phyloP scores from a whole-genome alignment of 2,329 filamentous ascomycete species.

The Esteya vermicola region DNA sequence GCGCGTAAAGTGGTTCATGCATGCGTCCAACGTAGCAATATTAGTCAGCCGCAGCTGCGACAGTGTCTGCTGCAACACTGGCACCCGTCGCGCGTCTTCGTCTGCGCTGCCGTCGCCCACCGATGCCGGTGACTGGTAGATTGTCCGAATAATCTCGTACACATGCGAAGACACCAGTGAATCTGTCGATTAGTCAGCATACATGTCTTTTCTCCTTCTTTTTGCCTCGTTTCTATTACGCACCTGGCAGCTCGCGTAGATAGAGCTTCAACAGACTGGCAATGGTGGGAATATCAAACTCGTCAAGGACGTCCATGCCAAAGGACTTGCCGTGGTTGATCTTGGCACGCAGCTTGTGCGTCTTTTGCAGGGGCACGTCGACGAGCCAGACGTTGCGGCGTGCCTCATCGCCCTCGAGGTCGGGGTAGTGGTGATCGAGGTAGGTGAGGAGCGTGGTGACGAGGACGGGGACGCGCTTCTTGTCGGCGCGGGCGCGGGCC shows the following conservation, averaged over 20 bases:
- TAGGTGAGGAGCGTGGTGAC: slow-evolving; percentile 90
- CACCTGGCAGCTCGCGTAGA: slow-evolving; percentile 84
- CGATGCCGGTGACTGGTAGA: slow-evolving; percentile 74
- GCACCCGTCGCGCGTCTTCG: slow-evolving; percentile 51
- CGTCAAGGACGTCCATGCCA: slow-evolving; percentile 60
- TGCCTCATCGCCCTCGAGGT: slow-evolving; percentile 91
- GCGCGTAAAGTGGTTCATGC: slow-evolving; percentile 95
- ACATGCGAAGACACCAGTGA: slow-evolving; percentile 97
- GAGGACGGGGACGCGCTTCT: slow-evolving; percentile 86
- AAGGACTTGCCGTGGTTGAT: slow-evolving; percentile 82
- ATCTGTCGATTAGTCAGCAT: slow-evolving; percentile 36
- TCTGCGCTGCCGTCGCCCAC: slow-evolving; percentile 67
- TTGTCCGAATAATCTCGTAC: slow-evolving; percentile 96
- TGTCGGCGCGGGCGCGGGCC: slow-evolving; percentile 78
- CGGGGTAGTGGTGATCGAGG: slow-evolving; percentile 91
- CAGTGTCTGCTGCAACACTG: slow-evolving; percentile 88
- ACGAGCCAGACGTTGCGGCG: slow-evolving; percentile 86
- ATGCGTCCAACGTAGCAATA: slow-evolving; percentile 94
- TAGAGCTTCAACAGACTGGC: slow-evolving; percentile 90
- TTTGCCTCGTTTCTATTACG: slow-evolving; percentile 16
- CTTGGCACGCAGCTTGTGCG: slow-evolving; percentile 67
- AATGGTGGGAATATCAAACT: slow-evolving; percentile 88
- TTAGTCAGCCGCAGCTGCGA: slow-evolving; percentile 91
- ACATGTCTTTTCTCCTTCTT: background rate
- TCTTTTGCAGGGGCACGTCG: slow-evolving; percentile 73